These are phyloP conservation scores for Coemansia sp. DNA, from an alignment of 192 early-diverging fungal species.

Conservation along the genomic window DNA sequence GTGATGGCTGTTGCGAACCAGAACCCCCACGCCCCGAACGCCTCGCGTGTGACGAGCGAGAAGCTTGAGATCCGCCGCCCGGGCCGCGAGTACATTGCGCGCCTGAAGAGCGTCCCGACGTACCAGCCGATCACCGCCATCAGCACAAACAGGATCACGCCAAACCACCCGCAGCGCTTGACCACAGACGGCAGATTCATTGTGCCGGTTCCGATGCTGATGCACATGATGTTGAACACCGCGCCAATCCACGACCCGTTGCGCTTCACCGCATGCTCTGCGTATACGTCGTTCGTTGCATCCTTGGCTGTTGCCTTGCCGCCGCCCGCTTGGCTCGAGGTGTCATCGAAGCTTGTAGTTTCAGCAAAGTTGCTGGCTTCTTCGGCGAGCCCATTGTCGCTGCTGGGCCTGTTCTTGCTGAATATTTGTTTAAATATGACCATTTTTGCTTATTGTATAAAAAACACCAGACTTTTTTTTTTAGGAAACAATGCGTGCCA, in stretches of 20 bases:
- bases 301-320: neutral
- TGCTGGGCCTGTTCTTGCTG: neutral
- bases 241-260: constrained; percentile 61
- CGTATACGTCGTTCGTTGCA: constrained; percentile 13
- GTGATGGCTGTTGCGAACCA: constrained; percentile 60
- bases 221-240: constrained; percentile 70
- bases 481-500: neutral
- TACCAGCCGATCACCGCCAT: constrained; percentile 74
- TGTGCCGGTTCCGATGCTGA: constrained; percentile 77
- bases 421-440: neutral
- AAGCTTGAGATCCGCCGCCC: constrained; percentile 63
- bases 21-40: constrained; percentile 69
- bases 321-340: constrained; percentile 8
- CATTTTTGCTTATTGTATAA: neutral
- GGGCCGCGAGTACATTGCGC: constrained; percentile 70
- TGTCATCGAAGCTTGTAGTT: constrained; percentile 1
- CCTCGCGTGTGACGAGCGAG: constrained; percentile 65
- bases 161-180: constrained; percentile 76
- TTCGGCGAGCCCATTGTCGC: neutral
- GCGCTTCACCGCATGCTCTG: constrained; percentile 45
- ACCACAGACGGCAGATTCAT: constrained; percentile 82
- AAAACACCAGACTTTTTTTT: constrained; percentile 19
- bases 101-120: constrained; percentile 72
- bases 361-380: neutral
- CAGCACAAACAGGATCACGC: constrained; percentile 67